Conservation (phyloP, 495 filamentous ascomycete genomes). For the Tuber calosporum region DNA sequence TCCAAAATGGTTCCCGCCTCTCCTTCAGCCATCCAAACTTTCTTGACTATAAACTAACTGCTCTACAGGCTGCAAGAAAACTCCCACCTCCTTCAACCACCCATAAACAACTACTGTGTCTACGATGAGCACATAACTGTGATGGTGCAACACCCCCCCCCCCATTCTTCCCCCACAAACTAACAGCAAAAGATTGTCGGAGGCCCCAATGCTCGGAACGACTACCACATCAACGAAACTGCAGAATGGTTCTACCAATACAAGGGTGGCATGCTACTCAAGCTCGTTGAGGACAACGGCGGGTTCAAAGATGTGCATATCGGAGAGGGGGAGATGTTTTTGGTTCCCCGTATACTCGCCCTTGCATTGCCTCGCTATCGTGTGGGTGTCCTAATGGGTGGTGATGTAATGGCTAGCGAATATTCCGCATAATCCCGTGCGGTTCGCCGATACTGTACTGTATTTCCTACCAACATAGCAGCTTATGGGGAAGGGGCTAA, state of each 20-base stretch:
- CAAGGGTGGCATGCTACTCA: slow-evolving; percentile 84
- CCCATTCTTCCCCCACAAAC: neutral
- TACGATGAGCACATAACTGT: slow-evolving; percentile 74
- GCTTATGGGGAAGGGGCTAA: neutral
- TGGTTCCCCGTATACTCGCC: slow-evolving; percentile 56
- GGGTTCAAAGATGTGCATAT: slow-evolving; percentile 78
- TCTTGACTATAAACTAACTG: slow-evolving; percentile 26
- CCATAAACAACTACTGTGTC: slow-evolving; percentile 95
- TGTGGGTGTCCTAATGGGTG: neutral
- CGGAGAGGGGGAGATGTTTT: slow-evolving; percentile 87
- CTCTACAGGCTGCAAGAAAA: slow-evolving; percentile 76
- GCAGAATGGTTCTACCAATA: slow-evolving; percentile 98
- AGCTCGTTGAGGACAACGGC: slow-evolving; percentile 66
- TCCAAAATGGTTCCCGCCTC: slow-evolving; percentile 64
- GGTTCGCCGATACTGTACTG: slow-evolving; percentile 53
- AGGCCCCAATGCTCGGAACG: slow-evolving; percentile 89
- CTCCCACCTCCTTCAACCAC: slow-evolving; percentile 84
- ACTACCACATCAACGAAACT: slow-evolving; percentile 97
- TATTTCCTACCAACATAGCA: neutral
- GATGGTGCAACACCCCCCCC: slow-evolving; percentile 51
- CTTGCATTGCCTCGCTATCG: neutral
- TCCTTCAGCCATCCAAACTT: neutral
- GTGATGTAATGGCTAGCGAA: slow-evolving; percentile 48
- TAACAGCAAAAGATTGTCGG: slow-evolving; percentile 65
- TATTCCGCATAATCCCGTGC: slow-evolving; percentile 72